Conservation (phyloP, 2,329 filamentous ascomycete species). For the Colletotrichum sp. region DNA sequence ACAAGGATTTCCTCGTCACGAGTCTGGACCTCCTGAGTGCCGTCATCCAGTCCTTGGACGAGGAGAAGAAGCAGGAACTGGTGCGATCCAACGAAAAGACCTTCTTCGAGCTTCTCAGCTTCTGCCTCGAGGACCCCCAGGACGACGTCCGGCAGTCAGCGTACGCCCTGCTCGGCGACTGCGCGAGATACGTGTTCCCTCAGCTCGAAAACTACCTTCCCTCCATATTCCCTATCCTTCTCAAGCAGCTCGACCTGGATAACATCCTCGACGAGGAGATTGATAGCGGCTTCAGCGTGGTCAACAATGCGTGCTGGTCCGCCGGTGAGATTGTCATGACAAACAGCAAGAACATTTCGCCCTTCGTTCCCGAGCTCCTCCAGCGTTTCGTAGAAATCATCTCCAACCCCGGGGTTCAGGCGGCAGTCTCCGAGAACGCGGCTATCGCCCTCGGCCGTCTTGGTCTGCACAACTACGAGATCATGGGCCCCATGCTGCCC, state of each 20-base stretch:
- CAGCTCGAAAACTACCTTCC: conserved; percentile 78
- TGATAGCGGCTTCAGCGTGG: conserved; percentile 85
- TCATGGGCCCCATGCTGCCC: conserved; percentile 78
- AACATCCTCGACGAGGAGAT: conserved; percentile 78
- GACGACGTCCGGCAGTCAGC: conserved; percentile 96
- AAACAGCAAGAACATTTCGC: conserved; percentile 74
- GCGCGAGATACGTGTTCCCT: conserved; percentile 88
- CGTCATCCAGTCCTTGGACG: conserved; percentile 87
- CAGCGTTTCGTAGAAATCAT: conserved; percentile 82
- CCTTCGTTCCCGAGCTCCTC: conserved; percentile 79
- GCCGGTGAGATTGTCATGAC: conserved; percentile 90
- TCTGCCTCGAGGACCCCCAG: conserved; percentile 90
- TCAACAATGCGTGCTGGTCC: conserved; percentile 99
- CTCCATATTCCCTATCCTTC: conserved; percentile 78
- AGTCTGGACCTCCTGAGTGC: conserved; percentile 92
- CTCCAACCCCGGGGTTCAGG: conserved; percentile 82
- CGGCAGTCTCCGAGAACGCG: conserved; percentile 90
- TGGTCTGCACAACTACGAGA: conserved; percentile 77
- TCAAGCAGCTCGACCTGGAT: conserved; percentile 86
- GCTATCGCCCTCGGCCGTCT: conserved; percentile 90
- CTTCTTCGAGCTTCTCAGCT: conserved; percentile 88
- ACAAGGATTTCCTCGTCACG: conserved; percentile 97
- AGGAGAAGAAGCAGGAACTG: conserved; percentile 75
- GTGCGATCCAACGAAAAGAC: conserved; percentile 77
- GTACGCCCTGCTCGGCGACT: conserved; percentile 93